A percentile compares a stretch with the other conserved stretches of the same genome.
phyloP scores from a whole-genome alignment of 768 basidiomycete species.

The Rhizopogon sp. region DNA sequence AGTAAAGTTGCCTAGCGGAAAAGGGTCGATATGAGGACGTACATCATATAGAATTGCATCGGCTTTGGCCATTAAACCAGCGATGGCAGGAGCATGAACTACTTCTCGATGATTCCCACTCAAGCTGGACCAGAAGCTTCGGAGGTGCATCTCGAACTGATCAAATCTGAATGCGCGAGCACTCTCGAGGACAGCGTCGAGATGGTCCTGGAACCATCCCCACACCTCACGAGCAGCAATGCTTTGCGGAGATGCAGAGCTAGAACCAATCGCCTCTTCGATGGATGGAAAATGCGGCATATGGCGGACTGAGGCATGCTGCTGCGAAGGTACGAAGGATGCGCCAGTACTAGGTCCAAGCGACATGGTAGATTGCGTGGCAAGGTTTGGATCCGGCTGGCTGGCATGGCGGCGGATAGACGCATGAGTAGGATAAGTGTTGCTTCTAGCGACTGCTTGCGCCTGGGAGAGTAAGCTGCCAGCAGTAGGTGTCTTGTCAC shows the following conservation, averaged over 20 bases:
- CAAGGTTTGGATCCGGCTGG: slow-evolving; percentile 49
- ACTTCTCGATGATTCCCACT: slow-evolving; percentile 77
- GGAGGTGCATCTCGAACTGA: slow-evolving; percentile 83
- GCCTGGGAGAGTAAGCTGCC: slow-evolving; percentile 73
- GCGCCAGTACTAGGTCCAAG: slow-evolving; percentile 39
- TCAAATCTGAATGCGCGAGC: slow-evolving; percentile 79
- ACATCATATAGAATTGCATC: slow-evolving; percentile 91
- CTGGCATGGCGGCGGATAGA: slow-evolving; percentile 70
- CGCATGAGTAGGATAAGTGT: slow-evolving; percentile 61
- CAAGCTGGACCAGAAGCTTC: slow-evolving; percentile 80
- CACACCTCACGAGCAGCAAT: slow-evolving; percentile 84
- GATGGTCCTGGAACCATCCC: slow-evolving; percentile 89
- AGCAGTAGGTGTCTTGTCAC: slow-evolving; percentile 85
- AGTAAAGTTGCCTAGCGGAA: slow-evolving; percentile 9
- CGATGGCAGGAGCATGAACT: slow-evolving; percentile 84
- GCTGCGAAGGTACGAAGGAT: slow-evolving; percentile 44
- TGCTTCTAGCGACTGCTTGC: slow-evolving; percentile 56
- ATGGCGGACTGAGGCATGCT: slow-evolving; percentile 63
- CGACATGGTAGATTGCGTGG: slow-evolving; percentile 54
- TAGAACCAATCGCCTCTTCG: slow-evolving; percentile 76
- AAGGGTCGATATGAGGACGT: slow-evolving; percentile 29
- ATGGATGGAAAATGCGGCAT: slow-evolving; percentile 80
- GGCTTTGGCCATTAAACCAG: slow-evolving; percentile 83
- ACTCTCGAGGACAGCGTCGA: slow-evolving; percentile 76
- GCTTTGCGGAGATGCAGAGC: slow-evolving; percentile 69